Base-by-base conservation (phyloP, 768 basidiomycete species). In the Mycena polygramma region DNA sequence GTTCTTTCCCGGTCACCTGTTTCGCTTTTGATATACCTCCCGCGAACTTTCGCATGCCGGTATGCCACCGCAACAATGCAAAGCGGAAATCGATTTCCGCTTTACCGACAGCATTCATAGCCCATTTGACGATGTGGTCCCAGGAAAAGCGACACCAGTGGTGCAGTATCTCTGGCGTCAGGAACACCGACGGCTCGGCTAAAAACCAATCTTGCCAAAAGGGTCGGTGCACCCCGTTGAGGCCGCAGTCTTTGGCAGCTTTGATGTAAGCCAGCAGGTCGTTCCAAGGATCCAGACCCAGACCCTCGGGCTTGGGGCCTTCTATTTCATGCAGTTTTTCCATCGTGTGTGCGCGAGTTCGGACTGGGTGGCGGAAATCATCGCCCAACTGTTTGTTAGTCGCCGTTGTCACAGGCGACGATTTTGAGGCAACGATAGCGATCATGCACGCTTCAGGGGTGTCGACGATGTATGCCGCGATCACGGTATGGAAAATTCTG, bases 301-400 rank as follows among this genome's bases (percentile, higher is more conserved):
- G 30, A 30, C 30, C 30, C 30, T 30, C 3, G 30, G 30, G 30
- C 30, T 30, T 6, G 30, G 30, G 30, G 30, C 30, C 30, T 13
- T 24, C 30, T 30, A 61, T 13, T 20, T 35, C 48, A 2, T 65
- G 9, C 35, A n/a, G 46, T 9, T 30, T n/a, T 0, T 76, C 39
- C 36, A 70, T 68, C 2, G 13, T 20, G 22, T 2, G 6, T 70
- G 64, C 1, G 74, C 76, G 7, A n/a, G 70, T 77, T 19, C 63
- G 54, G 2, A 65, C 51, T 22, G 53, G 48, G 54, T 79, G 73
- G 11, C 14, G 61, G 26, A 70, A 54, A 2, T 63, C 1, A 39
- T 78, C 71, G 7, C 77, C 69, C 48, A 76, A 78, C 26, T 74
- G 46, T n/a, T 74, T 62, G 24, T 55, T 72, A 2, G 43, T 51